These are phyloP conservation scores for Aspergillus vadensis DNA, from an alignment of 2,329 filamentous ascomycete species.

Conservation along the genomic window DNA sequence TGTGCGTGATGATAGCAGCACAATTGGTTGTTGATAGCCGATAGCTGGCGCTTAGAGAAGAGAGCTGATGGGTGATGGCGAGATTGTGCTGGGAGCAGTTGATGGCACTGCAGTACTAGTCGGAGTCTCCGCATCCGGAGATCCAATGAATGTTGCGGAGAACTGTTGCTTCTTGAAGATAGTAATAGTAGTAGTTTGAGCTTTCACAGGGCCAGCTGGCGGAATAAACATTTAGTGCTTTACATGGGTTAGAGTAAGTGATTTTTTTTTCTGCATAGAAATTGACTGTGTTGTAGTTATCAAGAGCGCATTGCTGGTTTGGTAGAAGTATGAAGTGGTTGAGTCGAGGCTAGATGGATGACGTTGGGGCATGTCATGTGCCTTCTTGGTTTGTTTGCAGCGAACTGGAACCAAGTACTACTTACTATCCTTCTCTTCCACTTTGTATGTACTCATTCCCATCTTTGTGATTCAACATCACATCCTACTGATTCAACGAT, in stretches of 20 bases:
- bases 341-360: not conserved
- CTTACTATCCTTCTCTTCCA: not conserved
- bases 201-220: not conserved
- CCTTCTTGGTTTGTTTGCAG: not conserved
- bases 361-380: constrained; percentile 1
- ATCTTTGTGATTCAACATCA: not conserved
- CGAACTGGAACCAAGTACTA: too few species aligned
- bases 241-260: not conserved
- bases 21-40: not conserved
- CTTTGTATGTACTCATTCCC: not conserved
- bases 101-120: not conserved
- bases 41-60: constrained; percentile 8
- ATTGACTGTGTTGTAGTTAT: not conserved
- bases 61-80: constrained; percentile 10
- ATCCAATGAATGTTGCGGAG: not conserved
- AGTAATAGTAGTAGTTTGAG: not conserved
- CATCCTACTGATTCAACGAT: not conserved
- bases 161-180: too few species aligned
- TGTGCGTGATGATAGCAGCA: not conserved
- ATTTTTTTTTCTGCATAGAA: not conserved
- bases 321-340: too few species aligned
- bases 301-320: not conserved
- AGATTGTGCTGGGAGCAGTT: not conserved
- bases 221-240: not conserved
- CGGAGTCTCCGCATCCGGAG: constrained; percentile 6